A percentile compares a stretch with the other conserved stretches of the same genome.
Evolutionary conservation across 2,329 filamentous ascomycete species (phyloP).

Genomic region (Capronia epimyces): DNA sequence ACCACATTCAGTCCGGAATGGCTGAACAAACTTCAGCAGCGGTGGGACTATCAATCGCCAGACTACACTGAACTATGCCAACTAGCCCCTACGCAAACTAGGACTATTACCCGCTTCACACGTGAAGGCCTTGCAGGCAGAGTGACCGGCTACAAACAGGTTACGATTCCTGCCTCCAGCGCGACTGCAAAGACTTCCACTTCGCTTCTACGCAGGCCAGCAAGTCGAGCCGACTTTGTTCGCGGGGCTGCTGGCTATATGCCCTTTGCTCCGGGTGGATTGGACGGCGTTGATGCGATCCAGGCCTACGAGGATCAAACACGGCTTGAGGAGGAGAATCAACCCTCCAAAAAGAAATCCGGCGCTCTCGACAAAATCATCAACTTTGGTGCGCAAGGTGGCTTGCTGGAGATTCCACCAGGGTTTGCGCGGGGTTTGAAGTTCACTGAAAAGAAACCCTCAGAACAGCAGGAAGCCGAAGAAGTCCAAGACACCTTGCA

Average conservation of each 20-base stretch:
- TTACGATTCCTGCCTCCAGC: conserved; percentile 82
- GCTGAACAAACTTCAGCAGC: conserved; percentile 81
- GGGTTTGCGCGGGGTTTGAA: conserved; percentile 74
- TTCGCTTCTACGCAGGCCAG: conserved; percentile 78
- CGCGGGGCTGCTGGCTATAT: conserved; percentile 89
- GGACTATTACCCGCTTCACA: conserved; percentile 89
- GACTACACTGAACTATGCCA: conserved; percentile 81
- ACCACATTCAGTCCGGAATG: conserved; percentile 74
- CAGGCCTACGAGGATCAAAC: conserved; percentile 77
- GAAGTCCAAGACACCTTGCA: conserved; percentile 63
- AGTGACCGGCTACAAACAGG: conserved; percentile 89
- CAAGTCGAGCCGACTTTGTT: conserved; percentile 81
- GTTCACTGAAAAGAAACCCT: conserved; percentile 57
- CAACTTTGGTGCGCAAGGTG: conserved; percentile 69
- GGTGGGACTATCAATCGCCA: conserved; percentile 70
- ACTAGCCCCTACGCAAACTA: conserved; percentile 82
- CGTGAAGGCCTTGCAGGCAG: conserved; percentile 86
- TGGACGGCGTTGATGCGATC: conserved; percentile 79
- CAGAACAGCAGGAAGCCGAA: conserved; percentile 56
- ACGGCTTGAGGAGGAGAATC: conserved; percentile 47
- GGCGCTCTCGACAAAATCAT: conserved; percentile 75
- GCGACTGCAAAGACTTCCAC: conserved; percentile 94
- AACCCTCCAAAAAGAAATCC: conserved; percentile 34
- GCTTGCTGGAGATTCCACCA: conserved; percentile 74
- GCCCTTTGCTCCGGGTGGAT: conserved; percentile 83